phyloP scores from a whole-genome alignment of 2,329 filamentous ascomycete species.

The Fusarium temperatum region DNA sequence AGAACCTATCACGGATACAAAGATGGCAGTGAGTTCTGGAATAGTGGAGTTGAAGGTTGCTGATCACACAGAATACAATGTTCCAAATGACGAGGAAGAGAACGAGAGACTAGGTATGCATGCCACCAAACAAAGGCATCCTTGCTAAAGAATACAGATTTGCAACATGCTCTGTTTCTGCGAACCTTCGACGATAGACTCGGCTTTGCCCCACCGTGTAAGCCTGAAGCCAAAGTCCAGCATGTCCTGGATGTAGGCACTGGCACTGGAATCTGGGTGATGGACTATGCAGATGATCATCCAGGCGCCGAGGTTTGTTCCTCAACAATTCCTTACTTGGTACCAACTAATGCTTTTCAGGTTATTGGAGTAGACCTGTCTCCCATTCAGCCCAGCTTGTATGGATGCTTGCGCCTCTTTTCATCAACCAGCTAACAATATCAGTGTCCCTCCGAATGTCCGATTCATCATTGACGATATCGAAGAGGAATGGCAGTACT shows the following conservation, averaged over 20 bases:
- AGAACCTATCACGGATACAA: constrained; percentile 20
- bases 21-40: constrained; percentile 10
- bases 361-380: constrained; percentile 3
- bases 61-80: constrained; percentile 6
- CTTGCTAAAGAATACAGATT: background rate
- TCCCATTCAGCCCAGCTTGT: constrained; percentile 10
- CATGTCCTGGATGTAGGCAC: constrained; percentile 17
- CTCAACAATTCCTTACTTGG: rapidly evolving
- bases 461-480: constrained; percentile 11
- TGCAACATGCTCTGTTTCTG: constrained; percentile 19
- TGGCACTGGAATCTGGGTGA: constrained; percentile 14
- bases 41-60: rapidly evolving
- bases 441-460: background rate
- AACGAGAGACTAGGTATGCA: constrained; percentile 20
- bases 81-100: constrained; percentile 21
- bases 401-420: rapidly evolving
- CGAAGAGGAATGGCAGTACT: constrained; percentile 14
- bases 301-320: background rate
- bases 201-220: background rate
- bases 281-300: constrained; percentile 24
- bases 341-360: rapidly evolving
- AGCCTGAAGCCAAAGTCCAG: background rate
- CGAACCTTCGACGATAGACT: constrained; percentile 15
- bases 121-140: rapidly evolving
- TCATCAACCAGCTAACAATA: rapidly evolving